phyloP scores from a whole-genome alignment of 805 yeast species.

The Starmerella sirachaensis region DNA sequence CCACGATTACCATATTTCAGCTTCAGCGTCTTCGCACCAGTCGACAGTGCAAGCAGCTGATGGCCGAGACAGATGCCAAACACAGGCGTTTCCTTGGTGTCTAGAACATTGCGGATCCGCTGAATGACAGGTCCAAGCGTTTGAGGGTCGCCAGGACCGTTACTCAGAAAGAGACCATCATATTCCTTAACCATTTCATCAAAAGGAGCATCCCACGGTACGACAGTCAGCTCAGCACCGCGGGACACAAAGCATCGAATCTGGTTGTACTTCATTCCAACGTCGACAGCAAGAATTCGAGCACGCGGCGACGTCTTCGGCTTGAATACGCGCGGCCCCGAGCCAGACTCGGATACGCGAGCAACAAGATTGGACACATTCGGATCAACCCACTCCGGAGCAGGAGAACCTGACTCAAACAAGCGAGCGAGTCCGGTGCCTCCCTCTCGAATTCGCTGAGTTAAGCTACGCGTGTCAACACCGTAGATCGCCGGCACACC shows the following conservation, averaged over 20 bases:
- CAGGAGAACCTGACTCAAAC: slow-evolving; percentile 39
- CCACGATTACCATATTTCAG: slow-evolving; percentile 98
- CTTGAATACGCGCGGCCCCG: slow-evolving; percentile 55
- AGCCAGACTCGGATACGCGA: slow-evolving; percentile 50
- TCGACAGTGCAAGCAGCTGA: slow-evolving; percentile 87
- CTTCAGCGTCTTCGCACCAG: slow-evolving; percentile 87
- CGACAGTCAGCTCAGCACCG: slow-evolving; percentile 91
- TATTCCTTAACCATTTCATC: slow-evolving; percentile 50
- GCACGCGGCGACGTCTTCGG: slow-evolving; percentile 39
- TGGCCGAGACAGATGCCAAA: slow-evolving; percentile 99
- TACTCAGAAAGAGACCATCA: slow-evolving; percentile 91
- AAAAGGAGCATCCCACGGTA: slow-evolving; percentile 90
- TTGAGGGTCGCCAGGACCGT: slow-evolving; percentile 99
- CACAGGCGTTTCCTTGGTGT: slow-evolving; percentile 66
- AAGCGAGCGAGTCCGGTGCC: slow-evolving; percentile 93
- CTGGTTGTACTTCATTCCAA: slow-evolving; percentile 97
- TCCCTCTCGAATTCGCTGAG: slow-evolving; percentile 80
- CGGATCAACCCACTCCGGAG: slow-evolving; percentile 90
- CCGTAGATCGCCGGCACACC: slow-evolving; percentile 95
- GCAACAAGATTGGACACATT: slow-evolving; percentile 85
- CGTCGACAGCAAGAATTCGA: slow-evolving; percentile 80
- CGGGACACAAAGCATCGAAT: slow-evolving; percentile 91
- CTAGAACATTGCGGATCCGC: slow-evolving; percentile 46
- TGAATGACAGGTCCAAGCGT: slow-evolving; percentile 59
- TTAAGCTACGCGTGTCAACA: slow-evolving; percentile 90